Conservation (phyloP, 148 eudicot genomes). For the Suaeda aralocaspica region DNA sequence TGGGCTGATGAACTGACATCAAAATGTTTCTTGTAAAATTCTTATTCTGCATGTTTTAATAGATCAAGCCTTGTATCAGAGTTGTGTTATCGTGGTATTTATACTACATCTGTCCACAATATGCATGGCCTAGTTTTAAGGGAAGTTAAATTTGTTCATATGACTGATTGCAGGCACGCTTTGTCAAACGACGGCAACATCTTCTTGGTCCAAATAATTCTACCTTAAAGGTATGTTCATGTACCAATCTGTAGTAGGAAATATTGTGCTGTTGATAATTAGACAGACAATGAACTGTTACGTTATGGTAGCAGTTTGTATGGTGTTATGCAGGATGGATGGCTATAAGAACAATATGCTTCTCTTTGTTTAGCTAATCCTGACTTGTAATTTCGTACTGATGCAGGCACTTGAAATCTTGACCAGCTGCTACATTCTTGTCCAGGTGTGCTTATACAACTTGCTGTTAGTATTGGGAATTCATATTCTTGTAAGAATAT, state of each 20-base stretch:
- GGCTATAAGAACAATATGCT: no score
- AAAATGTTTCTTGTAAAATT: no score
- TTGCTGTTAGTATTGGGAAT: background rate
- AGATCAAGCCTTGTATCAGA: no score
- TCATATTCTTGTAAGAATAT: background rate
- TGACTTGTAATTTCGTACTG: background rate
- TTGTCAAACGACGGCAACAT: conserved; percentile 89
- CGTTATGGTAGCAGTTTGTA: no score
- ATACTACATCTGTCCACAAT: no score
- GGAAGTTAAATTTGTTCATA: background rate
- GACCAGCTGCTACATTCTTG: conserved; percentile 93
- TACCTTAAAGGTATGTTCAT: conserved; percentile 83
- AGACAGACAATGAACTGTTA: no score
- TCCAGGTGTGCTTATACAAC: conserved; percentile 54
- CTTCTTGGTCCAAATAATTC: conserved; percentile 91
- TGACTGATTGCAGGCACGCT: conserved; percentile 65
- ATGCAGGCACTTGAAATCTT: conserved; percentile 96
- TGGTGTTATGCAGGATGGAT: no score
- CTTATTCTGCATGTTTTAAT: no score
- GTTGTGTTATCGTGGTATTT: no score
- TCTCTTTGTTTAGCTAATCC: background rate
- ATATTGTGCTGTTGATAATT: no score
- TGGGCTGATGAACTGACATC: no score
- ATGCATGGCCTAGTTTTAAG: background rate
- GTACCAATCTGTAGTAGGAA: no score